Evolutionary conservation across 2,329 filamentous ascomycete species (phyloP).

Genomic region (Paracamarosporium sp.): DNA sequence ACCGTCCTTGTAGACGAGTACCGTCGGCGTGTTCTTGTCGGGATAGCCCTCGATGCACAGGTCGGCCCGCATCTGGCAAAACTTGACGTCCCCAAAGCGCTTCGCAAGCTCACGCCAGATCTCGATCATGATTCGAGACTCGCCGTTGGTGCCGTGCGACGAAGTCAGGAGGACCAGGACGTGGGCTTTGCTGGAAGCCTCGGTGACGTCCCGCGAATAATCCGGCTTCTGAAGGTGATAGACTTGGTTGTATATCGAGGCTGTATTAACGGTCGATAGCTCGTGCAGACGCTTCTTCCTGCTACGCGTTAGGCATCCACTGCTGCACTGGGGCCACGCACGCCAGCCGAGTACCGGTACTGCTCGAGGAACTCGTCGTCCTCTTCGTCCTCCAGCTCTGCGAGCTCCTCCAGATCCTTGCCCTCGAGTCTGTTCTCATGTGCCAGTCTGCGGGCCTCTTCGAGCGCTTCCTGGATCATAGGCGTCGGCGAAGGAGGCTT

Average conservation of each 20-base stretch:
- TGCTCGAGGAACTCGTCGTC: slow-evolving; percentile 89
- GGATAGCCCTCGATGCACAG: slow-evolving; percentile 98
- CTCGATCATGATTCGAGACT: slow-evolving; percentile 82
- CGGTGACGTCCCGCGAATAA: slow-evolving; percentile 89
- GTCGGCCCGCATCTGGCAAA: slow-evolving; percentile 91
- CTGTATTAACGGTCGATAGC: slow-evolving; percentile 74
- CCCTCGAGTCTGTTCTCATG: slow-evolving; percentile 93
- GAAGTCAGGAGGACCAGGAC: slow-evolving; percentile 84
- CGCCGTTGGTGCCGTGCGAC: slow-evolving; percentile 77
- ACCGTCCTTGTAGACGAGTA: slow-evolving; percentile 89
- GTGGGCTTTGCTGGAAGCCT: slow-evolving; percentile 74
- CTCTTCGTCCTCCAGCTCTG: slow-evolving; percentile 92
- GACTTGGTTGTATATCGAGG: slow-evolving; percentile 84
- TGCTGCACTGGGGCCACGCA: not conserved
- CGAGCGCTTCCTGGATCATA: slow-evolving; percentile 92
- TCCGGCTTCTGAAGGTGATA: slow-evolving; percentile 96
- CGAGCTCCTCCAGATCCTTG: slow-evolving; percentile 92
- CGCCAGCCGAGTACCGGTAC: slow-evolving; percentile 65
- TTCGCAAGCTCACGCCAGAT: slow-evolving; percentile 83
- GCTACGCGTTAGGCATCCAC: slow-evolving; percentile 4
- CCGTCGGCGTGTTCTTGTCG: slow-evolving; percentile 91
- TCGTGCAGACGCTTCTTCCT: slow-evolving; percentile 85
- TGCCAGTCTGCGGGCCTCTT: slow-evolving; percentile 81
- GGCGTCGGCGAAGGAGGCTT: slow-evolving; percentile 95
- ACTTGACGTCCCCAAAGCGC: slow-evolving; percentile 94